A percentile compares a stretch with the other conserved stretches of the same genome.
These are phyloP conservation scores for Erucastrum elatum DNA, from an alignment of 345 rosid genomes.

Conservation along the genomic window DNA sequence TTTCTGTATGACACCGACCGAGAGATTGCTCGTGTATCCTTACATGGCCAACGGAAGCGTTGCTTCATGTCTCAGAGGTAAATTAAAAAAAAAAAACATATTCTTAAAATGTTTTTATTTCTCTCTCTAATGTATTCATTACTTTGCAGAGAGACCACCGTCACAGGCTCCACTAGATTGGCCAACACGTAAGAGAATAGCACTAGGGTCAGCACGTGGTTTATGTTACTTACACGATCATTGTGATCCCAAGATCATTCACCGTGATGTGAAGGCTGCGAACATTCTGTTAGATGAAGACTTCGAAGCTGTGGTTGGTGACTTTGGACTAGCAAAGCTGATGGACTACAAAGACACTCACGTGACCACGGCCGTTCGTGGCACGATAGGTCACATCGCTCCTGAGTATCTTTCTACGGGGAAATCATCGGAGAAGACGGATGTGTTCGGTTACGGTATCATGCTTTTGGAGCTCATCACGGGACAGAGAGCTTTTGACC, in stretches of 20 bases:
- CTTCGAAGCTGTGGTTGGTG: conserved; percentile 97
- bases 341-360: conserved; percentile 99
- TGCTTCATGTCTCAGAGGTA: conserved; percentile 95
- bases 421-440: conserved; percentile 95
- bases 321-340: conserved; percentile 91
- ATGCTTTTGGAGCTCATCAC: conserved; percentile 95
- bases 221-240: conserved; percentile 96
- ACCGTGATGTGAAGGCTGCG: conserved; percentile 98
- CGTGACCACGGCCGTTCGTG: conserved; percentile 96
- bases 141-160: conserved; percentile 68
- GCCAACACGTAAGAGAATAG: conserved; percentile 82
- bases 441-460: conserved; percentile 94
- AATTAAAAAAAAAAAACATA: background rate
- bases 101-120: background rate
- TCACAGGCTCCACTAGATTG: conserved; percentile 89
- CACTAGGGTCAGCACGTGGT: conserved; percentile 94
- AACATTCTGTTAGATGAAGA: conserved; percentile 94
- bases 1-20: conserved; percentile 97
- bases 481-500: conserved; percentile 97
- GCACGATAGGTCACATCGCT: conserved; percentile 96
- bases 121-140: background rate
- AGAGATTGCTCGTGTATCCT: conserved; percentile 89
- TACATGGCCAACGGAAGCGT: conserved; percentile 99
- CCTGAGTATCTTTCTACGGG: conserved; percentile 96
- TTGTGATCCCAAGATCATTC: conserved; percentile 97